These are phyloP conservation scores for Colletotrichum neosansevieriae DNA, from an alignment of 2,329 filamentous ascomycete genomes.

Conservation along the genomic window DNA sequence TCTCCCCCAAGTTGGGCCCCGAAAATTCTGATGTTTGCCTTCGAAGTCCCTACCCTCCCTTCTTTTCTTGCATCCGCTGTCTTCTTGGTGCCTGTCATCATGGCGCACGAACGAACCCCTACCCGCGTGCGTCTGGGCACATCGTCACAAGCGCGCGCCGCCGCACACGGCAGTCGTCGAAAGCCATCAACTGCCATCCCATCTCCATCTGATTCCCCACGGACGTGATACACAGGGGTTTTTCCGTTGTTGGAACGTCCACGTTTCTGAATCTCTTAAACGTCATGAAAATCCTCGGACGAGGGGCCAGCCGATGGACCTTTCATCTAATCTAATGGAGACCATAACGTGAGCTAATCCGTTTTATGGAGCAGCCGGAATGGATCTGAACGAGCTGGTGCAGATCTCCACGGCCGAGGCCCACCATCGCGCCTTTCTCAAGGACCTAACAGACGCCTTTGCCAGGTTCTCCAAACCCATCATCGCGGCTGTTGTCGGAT, in stretches of 20 bases:
- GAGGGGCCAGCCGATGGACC: neutral
- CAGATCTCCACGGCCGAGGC: slow-evolving; percentile 43
- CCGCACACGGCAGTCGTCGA: slow-evolving; percentile 15
- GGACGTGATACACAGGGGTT: slow-evolving; percentile 28
- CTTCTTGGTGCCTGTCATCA: slow-evolving; percentile 1
- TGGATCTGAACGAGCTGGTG: slow-evolving; percentile 43
- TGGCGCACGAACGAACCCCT: neutral
- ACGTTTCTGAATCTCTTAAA: slow-evolving; percentile 34
- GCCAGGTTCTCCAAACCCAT: slow-evolving; percentile 58
- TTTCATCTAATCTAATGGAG: slow-evolving; percentile 15
- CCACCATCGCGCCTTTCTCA: slow-evolving; percentile 45
- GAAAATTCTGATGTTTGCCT: slow-evolving; percentile 2
- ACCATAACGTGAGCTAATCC: slow-evolving; percentile 22
- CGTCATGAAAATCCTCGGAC: slow-evolving; percentile 14
- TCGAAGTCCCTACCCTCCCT: neutral
- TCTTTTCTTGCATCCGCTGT: neutral
- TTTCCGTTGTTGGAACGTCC: neutral
- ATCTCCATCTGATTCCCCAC: slow-evolving; percentile 35
- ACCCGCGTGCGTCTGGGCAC: slow-evolving; percentile 19
- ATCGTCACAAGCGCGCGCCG: neutral
- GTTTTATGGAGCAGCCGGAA: slow-evolving; percentile 38
- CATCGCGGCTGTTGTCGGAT: slow-evolving; percentile 62
- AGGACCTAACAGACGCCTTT: slow-evolving; percentile 55
- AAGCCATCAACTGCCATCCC: slow-evolving; percentile 27
- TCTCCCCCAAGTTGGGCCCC: slow-evolving; percentile 1